phyloP scores from a whole-genome alignment of 768 basidiomycete genomes.

The Austroboletus eburneus region DNA sequence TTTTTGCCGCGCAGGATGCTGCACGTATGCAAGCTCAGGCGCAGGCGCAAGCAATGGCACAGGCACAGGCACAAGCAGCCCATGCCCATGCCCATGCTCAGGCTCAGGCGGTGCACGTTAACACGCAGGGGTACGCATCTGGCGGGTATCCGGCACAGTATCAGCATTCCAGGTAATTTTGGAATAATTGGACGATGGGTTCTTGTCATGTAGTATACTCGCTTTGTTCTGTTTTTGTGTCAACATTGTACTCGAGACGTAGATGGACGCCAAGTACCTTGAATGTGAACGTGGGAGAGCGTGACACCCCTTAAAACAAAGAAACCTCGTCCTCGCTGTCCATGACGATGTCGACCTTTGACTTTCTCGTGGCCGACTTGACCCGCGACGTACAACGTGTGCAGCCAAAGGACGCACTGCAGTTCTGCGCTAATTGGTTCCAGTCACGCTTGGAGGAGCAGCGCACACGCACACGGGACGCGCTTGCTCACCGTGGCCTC shows the following conservation, averaged over 20 bases:
- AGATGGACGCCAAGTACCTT: too few relatives aligned
- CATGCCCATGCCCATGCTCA: slow-evolving; percentile 42
- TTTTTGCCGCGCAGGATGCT: slow-evolving; percentile 31
- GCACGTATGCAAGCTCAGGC: slow-evolving; percentile 41
- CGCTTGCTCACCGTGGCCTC: slow-evolving; percentile 44
- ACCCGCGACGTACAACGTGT: slow-evolving; percentile 81
- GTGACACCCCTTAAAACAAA: slow-evolving; percentile 9
- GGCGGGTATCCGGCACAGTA: slow-evolving; percentile 30
- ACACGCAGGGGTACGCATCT: slow-evolving; percentile 26
- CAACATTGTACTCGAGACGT: too few relatives aligned
- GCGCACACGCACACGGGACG: slow-evolving; percentile 66
- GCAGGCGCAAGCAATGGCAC: slow-evolving; percentile 38
- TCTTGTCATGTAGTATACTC: not conserved
- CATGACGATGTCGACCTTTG: slow-evolving; percentile 62
- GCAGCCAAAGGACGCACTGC: slow-evolving; percentile 87
- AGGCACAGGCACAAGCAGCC: slow-evolving; percentile 38
- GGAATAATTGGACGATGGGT: not conserved
- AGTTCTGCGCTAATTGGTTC: slow-evolving; percentile 95
- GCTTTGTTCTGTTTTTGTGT: slow-evolving; percentile 13
- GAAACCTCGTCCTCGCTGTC: slow-evolving; percentile 4
- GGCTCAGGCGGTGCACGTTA: slow-evolving; percentile 29
- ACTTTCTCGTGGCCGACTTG: slow-evolving; percentile 77
- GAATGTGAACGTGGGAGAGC: slow-evolving; percentile 28
- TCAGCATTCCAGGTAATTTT: slow-evolving; percentile 28
- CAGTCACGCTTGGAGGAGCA: slow-evolving; percentile 84